A percentile compares a stretch with the other conserved stretches of the same genome.
These are phyloP conservation scores for Boletus edulis DNA, from an alignment of 768 basidiomycete genomes.

Conservation along the genomic window DNA sequence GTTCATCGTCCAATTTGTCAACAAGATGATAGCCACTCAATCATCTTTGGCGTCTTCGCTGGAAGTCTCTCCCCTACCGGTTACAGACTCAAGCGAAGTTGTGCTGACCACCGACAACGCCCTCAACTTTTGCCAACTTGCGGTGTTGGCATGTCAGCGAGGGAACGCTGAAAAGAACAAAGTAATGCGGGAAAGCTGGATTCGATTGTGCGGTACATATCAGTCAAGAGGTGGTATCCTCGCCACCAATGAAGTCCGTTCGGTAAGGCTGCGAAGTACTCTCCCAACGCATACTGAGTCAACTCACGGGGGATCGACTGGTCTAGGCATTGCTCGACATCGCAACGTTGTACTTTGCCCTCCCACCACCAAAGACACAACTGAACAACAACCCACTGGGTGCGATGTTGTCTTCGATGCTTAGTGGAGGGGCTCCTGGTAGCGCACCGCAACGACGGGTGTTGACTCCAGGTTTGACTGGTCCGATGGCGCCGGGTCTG, in stretches of 20 bases:
- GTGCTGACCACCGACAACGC: slow-evolving; percentile 69
- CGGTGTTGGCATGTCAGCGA: slow-evolving; percentile 84
- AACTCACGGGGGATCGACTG: background rate
- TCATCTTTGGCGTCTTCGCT: slow-evolving; percentile 41
- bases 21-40: slow-evolving; percentile 52
- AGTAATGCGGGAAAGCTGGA: slow-evolving; percentile 77
- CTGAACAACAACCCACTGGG: slow-evolving; percentile 77
- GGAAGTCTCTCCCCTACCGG: slow-evolving; percentile 43
- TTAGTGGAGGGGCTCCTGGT: slow-evolving; percentile 63
- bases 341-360: slow-evolving; percentile 78
- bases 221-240: slow-evolving; percentile 67
- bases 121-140: slow-evolving; percentile 90
- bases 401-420: slow-evolving; percentile 85
- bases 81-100: slow-evolving; percentile 56
- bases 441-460: slow-evolving; percentile 27
- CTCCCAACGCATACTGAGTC: background rate
- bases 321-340: slow-evolving; percentile 65
- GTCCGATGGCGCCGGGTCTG: slow-evolving; percentile 26
- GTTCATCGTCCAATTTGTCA: slow-evolving; percentile 82
- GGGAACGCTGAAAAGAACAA: slow-evolving; percentile 79
- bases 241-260: slow-evolving; percentile 58
- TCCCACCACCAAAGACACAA: slow-evolving; percentile 72
- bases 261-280: slow-evolving; percentile 42
- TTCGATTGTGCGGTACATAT: slow-evolving; percentile 81
- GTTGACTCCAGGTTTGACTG: slow-evolving; percentile 24